Evolutionary conservation across 1,139 yeast species (phyloP).

Genomic region (Yamadazyma jaroonii): DNA sequence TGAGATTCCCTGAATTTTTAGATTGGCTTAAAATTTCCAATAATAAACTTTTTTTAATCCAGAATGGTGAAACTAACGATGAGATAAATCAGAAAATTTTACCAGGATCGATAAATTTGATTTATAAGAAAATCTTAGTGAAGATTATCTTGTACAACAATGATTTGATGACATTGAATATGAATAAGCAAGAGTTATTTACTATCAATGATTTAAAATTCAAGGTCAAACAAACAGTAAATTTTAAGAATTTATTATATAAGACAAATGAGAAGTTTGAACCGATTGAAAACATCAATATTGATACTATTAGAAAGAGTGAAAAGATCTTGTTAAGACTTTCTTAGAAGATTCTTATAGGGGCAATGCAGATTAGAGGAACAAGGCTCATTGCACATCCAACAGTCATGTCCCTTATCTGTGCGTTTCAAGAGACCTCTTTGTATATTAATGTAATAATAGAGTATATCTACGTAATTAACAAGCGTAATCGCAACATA

Average conservation of each 20-base stretch:
- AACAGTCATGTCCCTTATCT: too few species aligned
- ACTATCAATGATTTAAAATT: slow-evolving; percentile 27
- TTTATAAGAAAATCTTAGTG: slow-evolving; percentile 22
- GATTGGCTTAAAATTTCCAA: slow-evolving; percentile 31
- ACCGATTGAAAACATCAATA: slow-evolving; percentile 24
- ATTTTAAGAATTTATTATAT: slow-evolving; percentile 26
- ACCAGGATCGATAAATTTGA: slow-evolving; percentile 25
- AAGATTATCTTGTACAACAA: slow-evolving; percentile 27
- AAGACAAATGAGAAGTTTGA: slow-evolving; percentile 23
- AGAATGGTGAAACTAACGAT: slow-evolving; percentile 11
- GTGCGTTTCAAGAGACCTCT: too few species aligned
- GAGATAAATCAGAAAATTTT: slow-evolving; percentile 23
- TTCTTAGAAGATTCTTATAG: too few species aligned
- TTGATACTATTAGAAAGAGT: slow-evolving; percentile 21
- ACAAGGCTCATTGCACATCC: too few species aligned
- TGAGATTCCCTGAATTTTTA: slow-evolving; percentile 19
- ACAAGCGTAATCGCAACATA: too few species aligned
- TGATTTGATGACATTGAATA: slow-evolving; percentile 27
- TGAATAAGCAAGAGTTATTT: slow-evolving; percentile 24
- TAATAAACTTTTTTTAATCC: slow-evolving; percentile 8
- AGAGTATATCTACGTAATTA: too few species aligned
- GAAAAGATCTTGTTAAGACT: slow-evolving; percentile 21
- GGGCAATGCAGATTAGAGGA: too few species aligned
- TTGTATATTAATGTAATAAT: too few species aligned
- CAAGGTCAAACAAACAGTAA: slow-evolving; percentile 24